Conservation (phyloP, 257 asterid species). For the Handroanthus guayacan region DNA sequence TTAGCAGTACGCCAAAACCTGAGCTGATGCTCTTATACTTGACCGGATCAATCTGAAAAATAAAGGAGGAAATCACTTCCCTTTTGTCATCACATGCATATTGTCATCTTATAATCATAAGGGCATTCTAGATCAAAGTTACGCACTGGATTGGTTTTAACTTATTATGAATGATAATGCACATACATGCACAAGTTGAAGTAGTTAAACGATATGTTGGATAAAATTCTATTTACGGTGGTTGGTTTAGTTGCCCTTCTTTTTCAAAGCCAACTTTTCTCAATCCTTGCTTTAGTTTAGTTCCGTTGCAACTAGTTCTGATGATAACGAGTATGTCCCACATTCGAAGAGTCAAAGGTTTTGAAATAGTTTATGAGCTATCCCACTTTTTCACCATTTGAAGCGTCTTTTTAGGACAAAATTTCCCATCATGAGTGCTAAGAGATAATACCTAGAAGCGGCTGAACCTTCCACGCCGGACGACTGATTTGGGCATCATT, state of each 20-base stretch:
- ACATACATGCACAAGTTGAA: neutral
- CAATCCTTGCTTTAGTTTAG: no score
- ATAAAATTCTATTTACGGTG: neutral
- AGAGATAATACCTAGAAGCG: no score
- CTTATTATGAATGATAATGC: neutral
- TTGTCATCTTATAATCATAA: neutral
- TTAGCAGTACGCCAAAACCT: slow-evolving; percentile 72
- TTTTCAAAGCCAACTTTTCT: no score
- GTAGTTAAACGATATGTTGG: neutral
- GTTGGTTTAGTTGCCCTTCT: neutral
- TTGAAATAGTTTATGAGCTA: no score
- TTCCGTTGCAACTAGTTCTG: no score
- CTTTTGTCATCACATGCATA: neutral
- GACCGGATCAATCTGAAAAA: slow-evolving; percentile 71
- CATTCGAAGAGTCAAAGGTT: no score
- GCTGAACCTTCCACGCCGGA: no score
- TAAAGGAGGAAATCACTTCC: neutral
- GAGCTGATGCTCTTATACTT: slow-evolving; percentile 80
- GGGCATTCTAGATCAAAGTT: neutral
- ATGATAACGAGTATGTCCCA: no score
- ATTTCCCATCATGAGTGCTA: no score
- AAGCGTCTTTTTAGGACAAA: no score
- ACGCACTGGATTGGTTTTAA: neutral
- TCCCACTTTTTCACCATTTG: neutral
- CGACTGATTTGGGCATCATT: no score